A percentile compares a stretch with the other conserved stretches of the same genome.
Evolutionary conservation across 495 filamentous ascomycete genomes (phyloP).

Genomic region (Monascus purpureus): DNA sequence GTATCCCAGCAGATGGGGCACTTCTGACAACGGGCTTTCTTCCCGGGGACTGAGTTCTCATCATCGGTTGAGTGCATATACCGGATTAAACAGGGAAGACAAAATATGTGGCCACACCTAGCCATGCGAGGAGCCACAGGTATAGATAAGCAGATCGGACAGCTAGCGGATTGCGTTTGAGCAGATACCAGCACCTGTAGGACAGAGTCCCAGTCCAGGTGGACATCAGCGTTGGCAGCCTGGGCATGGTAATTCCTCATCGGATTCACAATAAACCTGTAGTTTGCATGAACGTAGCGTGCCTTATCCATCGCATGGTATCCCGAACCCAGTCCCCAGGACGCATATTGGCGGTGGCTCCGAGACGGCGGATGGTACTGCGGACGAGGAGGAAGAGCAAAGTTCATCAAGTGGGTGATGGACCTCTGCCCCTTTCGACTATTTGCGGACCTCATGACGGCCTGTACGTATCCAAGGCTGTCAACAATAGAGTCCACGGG

Average conservation of each 20-base stretch:
- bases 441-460: slow-evolving; percentile 68
- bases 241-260: slow-evolving; percentile 65
- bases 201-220: slow-evolving; percentile 81
- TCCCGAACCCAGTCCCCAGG: slow-evolving; percentile 80
- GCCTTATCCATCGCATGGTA: slow-evolving; percentile 89
- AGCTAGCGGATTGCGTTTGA: slow-evolving; percentile 74
- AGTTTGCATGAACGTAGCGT: slow-evolving; percentile 93
- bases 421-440: slow-evolving; percentile 87
- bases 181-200: slow-evolving; percentile 84
- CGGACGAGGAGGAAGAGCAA: slow-evolving; percentile 66
- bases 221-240: slow-evolving; percentile 73
- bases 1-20: slow-evolving; percentile 93
- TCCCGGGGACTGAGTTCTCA: slow-evolving; percentile 44
- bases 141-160: slow-evolving; percentile 83
- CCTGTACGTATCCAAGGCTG: slow-evolving; percentile 21
- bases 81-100: slow-evolving; percentile 80
- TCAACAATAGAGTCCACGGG: slow-evolving; percentile 10
- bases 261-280: slow-evolving; percentile 88
- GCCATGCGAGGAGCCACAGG: slow-evolving; percentile 95
- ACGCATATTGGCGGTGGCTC: slow-evolving; percentile 51
- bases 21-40: slow-evolving; percentile 76
- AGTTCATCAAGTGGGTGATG: slow-evolving; percentile 94
- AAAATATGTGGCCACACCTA: slow-evolving; percentile 95
- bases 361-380: slow-evolving; percentile 45
- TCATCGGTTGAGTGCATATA: slow-evolving; percentile 86